These are phyloP conservation scores for Penicillium bialowiezense DNA, from an alignment of 495 filamentous ascomycete species.

Conservation along the genomic window DNA sequence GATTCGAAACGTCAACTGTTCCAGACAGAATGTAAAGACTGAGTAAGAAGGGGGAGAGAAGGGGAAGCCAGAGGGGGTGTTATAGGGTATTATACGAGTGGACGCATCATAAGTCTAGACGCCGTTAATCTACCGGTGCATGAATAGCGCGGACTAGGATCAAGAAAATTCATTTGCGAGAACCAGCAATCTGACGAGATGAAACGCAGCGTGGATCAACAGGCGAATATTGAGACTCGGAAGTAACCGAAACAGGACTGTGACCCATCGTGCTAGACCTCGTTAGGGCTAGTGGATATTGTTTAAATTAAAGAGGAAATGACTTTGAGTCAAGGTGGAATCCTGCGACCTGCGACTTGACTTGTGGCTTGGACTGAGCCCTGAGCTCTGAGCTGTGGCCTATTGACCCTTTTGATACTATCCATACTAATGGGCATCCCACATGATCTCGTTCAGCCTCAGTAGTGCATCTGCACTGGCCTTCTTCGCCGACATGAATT, in stretches of 20 bases:
- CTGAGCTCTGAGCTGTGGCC: too few species aligned
- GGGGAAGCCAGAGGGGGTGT: not conserved
- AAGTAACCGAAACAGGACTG: slow-evolving; percentile 11
- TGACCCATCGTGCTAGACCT: slow-evolving; percentile 6
- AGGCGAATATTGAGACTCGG: slow-evolving; percentile 14
- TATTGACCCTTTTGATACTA: too few species aligned
- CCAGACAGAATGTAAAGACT: slow-evolving; percentile 22
- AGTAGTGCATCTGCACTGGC: slow-evolving; percentile 72
- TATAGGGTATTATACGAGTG: not conserved
- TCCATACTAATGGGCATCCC: slow-evolving; percentile 48
- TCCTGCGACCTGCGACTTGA: too few species aligned
- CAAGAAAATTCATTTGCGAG: slow-evolving; percentile 4
- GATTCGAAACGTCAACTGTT: slow-evolving; percentile 23
- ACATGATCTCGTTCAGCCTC: slow-evolving; percentile 77
- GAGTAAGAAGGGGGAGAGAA: slow-evolving; percentile 3
- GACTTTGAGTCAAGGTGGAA: slow-evolving; percentile 5
- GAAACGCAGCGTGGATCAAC: slow-evolving; percentile 31
- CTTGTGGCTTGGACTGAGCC: too few species aligned
- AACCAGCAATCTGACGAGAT: slow-evolving; percentile 22
- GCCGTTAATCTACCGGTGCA: not conserved
- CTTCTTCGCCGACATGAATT: slow-evolving; percentile 68
- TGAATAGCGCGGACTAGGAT: not conserved
- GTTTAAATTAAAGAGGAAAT: slow-evolving; percentile 19
- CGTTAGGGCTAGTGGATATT: slow-evolving; percentile 14
- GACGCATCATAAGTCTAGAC: not conserved